phyloP scores from a whole-genome alignment of 257 asterid genomes.

The Fraxinus cuspidata region DNA sequence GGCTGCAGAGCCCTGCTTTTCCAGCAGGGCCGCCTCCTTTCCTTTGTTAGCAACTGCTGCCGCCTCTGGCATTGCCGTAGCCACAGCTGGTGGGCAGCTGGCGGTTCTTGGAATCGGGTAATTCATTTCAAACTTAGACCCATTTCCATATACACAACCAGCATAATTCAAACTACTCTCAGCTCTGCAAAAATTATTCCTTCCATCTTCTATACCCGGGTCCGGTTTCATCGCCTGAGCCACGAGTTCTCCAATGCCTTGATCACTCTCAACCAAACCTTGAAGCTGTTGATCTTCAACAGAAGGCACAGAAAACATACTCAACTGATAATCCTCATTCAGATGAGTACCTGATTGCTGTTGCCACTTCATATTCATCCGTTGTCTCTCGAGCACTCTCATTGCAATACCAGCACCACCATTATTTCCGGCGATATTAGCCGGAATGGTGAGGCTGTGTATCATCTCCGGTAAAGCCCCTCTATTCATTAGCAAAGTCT shows the following conservation, averaged over 20 bases:
- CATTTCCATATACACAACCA: conserved; percentile 27
- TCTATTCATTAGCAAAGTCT: conserved; percentile 34
- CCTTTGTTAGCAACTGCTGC: conserved; percentile 20
- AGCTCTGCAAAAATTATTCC: conserved; percentile 26
- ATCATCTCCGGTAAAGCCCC: conserved; percentile 45
- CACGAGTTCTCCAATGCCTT: conserved; percentile 40
- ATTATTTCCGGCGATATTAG: conserved; percentile 15
- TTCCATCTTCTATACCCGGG: conserved; percentile 37
- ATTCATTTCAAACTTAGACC: conserved; percentile 35
- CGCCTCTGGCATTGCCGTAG: conserved; percentile 35
- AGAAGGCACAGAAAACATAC: not conserved
- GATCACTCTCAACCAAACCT: conserved; percentile 35
- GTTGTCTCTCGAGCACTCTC: conserved; percentile 57
- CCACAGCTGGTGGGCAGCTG: conserved; percentile 59
- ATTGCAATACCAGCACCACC: conserved; percentile 26
- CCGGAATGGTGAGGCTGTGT: conserved; percentile 33
- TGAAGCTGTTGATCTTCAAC: conserved; percentile 28
- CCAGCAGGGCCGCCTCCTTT: conserved; percentile 30
- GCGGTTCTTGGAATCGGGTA: conserved; percentile 49
- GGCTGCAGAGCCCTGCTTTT: conserved; percentile 32
- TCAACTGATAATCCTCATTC: conserved; percentile 32
- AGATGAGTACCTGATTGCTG: conserved; percentile 27
- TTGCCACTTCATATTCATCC: conserved; percentile 47
- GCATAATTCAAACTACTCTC: conserved; percentile 24
- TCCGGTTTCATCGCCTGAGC: conserved; percentile 53